Percentiles rank a stretch among this genome's conserved stretches.
Conservation (phyloP, 805 yeast genomes). For the Clavispora santaluciae region DNA sequence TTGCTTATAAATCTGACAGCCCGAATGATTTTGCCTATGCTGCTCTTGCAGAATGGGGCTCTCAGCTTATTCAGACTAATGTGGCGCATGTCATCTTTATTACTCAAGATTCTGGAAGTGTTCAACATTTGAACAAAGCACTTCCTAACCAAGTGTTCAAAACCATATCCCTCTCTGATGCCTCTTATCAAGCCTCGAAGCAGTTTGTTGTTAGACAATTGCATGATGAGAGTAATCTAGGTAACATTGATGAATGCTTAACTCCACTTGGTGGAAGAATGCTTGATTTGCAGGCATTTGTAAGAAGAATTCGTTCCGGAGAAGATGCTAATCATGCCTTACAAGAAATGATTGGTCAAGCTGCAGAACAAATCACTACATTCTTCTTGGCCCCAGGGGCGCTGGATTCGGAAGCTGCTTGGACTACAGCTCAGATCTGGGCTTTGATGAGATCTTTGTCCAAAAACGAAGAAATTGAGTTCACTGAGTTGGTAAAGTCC, state of each 20-base stretch:
- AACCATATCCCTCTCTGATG: slow-evolving; percentile 72
- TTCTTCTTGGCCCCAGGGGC: slow-evolving; percentile 43
- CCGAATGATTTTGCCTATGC: slow-evolving; percentile 60
- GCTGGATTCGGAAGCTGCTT: slow-evolving; percentile 38
- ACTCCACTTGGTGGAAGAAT: slow-evolving; percentile 90
- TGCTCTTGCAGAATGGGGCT: slow-evolving; percentile 85
- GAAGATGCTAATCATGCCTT: slow-evolving; percentile 77
- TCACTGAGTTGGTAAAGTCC: slow-evolving; percentile 47
- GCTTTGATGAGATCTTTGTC: slow-evolving; percentile 63
- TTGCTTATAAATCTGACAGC: slow-evolving; percentile 46
- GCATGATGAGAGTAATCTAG: slow-evolving; percentile 19
- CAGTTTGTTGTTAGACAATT: slow-evolving; percentile 62
- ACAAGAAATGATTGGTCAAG: slow-evolving; percentile 73
- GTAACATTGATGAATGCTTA: slow-evolving; percentile 49
- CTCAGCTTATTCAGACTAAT: slow-evolving; percentile 67
- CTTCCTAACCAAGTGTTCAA: slow-evolving; percentile 87
- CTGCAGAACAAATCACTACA: slow-evolving; percentile 84
- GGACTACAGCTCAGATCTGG: slow-evolving; percentile 87
- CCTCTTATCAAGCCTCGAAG: slow-evolving; percentile 64
- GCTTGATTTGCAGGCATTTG: slow-evolving; percentile 87
- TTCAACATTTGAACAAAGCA: slow-evolving; percentile 61
- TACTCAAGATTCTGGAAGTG: slow-evolving; percentile 79
- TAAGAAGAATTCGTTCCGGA: slow-evolving; percentile 82
- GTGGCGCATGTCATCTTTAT: slow-evolving; percentile 86
- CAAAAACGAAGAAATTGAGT: slow-evolving; percentile 39